phyloP scores from a whole-genome alignment of 345 rosid genomes.

The Hibiscus tridactylites region DNA sequence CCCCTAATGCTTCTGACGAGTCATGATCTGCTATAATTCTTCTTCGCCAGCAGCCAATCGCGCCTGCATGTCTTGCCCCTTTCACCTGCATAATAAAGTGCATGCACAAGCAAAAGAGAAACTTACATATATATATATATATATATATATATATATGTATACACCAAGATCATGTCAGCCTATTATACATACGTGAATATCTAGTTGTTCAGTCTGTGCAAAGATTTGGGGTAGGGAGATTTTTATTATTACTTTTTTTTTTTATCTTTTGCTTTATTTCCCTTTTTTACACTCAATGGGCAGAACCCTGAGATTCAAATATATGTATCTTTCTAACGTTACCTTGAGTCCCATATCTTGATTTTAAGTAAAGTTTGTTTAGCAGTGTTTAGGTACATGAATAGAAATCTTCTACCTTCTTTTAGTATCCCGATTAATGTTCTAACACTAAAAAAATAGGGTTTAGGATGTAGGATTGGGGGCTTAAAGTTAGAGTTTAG shows the following conservation, averaged over 20 bases:
- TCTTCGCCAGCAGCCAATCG: slow-evolving; percentile 5
- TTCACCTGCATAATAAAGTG: slow-evolving; percentile 26
- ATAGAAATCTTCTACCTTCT: too few species aligned
- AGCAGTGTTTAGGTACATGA: background rate
- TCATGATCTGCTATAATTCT: background rate
- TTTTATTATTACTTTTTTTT: too few species aligned
- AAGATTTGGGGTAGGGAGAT: background rate
- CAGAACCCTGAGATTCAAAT: too few species aligned
- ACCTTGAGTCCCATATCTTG: background rate
- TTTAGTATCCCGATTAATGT: too few species aligned
- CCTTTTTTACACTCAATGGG: too few species aligned
- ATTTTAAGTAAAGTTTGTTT: background rate
- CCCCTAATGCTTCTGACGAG: background rate
- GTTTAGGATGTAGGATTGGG: too few species aligned
- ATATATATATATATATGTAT: background rate
- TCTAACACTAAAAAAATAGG: too few species aligned
- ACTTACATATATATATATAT: background rate
- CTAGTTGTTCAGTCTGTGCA: background rate
- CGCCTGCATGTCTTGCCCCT: slow-evolving; percentile 42
- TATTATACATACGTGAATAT: background rate
- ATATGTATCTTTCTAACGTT: too few species aligned
- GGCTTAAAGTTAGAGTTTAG: too few species aligned
- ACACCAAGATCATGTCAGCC: background rate
- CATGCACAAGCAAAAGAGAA: background rate
- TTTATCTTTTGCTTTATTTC: too few species aligned